Evolutionary conservation across 352 stramenopile genomes (phyloP).

Genomic region (Halophytophthora batemanensis): DNA sequence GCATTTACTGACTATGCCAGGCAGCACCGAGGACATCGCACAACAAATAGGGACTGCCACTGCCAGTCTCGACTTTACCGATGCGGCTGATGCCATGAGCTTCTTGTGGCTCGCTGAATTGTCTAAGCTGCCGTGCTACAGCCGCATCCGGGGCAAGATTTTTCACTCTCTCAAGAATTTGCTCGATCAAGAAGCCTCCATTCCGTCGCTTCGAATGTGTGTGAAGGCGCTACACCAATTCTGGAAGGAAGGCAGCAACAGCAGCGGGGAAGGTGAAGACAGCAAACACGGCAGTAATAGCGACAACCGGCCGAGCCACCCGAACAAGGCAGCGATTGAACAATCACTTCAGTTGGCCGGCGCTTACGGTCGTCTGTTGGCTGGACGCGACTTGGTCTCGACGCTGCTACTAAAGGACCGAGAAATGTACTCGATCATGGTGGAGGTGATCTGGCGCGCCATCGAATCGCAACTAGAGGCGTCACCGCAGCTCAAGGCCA

Average conservation of each 20-base stretch:
- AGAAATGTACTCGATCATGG: constrained; percentile 54
- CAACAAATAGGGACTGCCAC: constrained; percentile 17
- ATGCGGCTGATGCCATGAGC: constrained; percentile 31
- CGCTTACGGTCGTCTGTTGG: constrained; percentile 66
- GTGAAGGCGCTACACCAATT: constrained; percentile 68
- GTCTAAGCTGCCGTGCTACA: constrained; percentile 64
- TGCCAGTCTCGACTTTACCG: constrained; percentile 6
- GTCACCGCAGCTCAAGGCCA: constrained; percentile 52
- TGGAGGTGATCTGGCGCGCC: constrained; percentile 68
- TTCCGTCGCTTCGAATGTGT: constrained; percentile 59
- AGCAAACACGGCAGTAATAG: constrained; percentile 17
- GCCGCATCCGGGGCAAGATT: constrained; percentile 46
- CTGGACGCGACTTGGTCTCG: constrained; percentile 58
- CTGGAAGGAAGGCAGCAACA: constrained; percentile 35
- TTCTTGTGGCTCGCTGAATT: constrained; percentile 73
- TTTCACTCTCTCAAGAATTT: constrained; percentile 68
- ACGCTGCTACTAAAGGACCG: constrained; percentile 58
- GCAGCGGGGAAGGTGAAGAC: constrained; percentile 2
- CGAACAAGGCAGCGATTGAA: constrained; percentile 42
- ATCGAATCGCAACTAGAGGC: constrained; percentile 63
- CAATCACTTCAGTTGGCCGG: constrained; percentile 57
- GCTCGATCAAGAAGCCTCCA: constrained; percentile 68
- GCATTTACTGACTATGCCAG: constrained; percentile 40
- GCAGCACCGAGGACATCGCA: constrained; percentile 27
- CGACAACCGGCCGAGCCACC: constrained; percentile 2